Base-by-base conservation (phyloP, 345 rosid genomes). In the Eutrema heterophyllum region DNA sequence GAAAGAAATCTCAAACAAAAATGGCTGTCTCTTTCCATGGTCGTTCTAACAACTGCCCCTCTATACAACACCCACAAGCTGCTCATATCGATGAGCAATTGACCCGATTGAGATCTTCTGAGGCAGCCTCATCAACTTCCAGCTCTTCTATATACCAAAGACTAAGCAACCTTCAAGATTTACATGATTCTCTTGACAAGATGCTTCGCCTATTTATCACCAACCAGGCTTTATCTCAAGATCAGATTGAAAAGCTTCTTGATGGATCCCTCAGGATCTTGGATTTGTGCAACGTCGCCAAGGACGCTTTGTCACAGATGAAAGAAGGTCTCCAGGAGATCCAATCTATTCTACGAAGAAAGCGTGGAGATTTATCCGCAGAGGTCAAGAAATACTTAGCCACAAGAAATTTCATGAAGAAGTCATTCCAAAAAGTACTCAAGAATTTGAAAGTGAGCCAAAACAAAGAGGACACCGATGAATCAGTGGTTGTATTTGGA, bases 11-110 rank as follows among this genome's bases (percentile, higher is more conserved):
- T 62, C 16, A 51, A 58, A 64, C 5, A 15, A 81, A 82, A 79
- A 84, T 85, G 87, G 72, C 79, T 6, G 29, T 74, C n/a, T 72
- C 78, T 50, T 80, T 9, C 73, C 91, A 85, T 54, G 10, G 66
- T 65, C 78, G 91, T 2, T 86, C 91, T 2, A 80, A 81, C 70
- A 83, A 86, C 67, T 72, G 75, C 50, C 89, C 84, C 11, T 71
- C 80, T 3, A 79, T 73, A 39, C 73, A 76, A 36, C 87, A 87
- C 67, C 85, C 84, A 30, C 43, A 82, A 12, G 44, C 64, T 6
- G 71, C 86, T 36, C 32, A 82, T 62, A 36, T 84, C 9, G 67
- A 79, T 32, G 83, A 81, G 61, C 80, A 79, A 3, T 41, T 83
- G 58, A 50, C 56, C 40, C 76, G 75, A 55, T 60, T 83, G 50